These are phyloP conservation scores for Hydnomerulius pinastri DNA, from an alignment of 768 basidiomycete species.

Conservation along the genomic window DNA sequence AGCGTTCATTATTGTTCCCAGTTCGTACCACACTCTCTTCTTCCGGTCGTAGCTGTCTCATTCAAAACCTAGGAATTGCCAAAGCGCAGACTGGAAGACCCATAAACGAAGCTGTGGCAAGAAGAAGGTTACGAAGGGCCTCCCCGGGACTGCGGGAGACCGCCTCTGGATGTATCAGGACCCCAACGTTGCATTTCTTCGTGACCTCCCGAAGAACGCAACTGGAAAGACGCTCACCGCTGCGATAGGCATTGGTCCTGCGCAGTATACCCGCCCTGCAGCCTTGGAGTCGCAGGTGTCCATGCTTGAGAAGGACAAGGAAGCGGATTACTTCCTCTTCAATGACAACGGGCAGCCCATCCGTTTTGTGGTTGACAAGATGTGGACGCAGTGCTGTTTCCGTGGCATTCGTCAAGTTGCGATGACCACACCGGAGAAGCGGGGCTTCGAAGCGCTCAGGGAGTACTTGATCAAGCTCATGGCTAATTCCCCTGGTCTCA, in stretches of 20 bases:
- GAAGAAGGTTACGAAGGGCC: constrained; percentile 16
- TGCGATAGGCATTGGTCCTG: constrained; percentile 9
- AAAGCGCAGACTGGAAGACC: constrained; percentile 16
- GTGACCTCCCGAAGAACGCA: background rate
- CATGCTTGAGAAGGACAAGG: constrained; percentile 15
- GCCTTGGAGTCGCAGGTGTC: constrained; percentile 15
- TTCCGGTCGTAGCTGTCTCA: background rate
- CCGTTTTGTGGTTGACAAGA: constrained; percentile 12
- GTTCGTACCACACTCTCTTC: background rate
- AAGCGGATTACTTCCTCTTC: constrained; percentile 22
- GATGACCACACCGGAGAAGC: constrained; percentile 4
- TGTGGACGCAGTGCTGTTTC: constrained; percentile 12
- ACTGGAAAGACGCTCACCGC: background rate
- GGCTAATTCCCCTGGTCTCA: constrained; percentile 17
- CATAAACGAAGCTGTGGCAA: constrained; percentile 22
- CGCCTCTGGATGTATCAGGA: constrained; percentile 8
- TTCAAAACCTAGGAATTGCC: constrained; percentile 14
- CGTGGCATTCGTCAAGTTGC: constrained; percentile 10
- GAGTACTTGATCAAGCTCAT: constrained; percentile 21
- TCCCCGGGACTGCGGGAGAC: constrained; percentile 21
- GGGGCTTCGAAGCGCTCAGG: constrained; percentile 6
- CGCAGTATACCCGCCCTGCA: constrained; percentile 11
- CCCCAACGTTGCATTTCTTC: constrained; percentile 2
- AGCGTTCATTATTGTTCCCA: constrained; percentile 21
- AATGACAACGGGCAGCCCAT: constrained; percentile 14